These are phyloP conservation scores for Halenospora varia DNA, from an alignment of 495 filamentous ascomycete genomes.

Conservation along the genomic window DNA sequence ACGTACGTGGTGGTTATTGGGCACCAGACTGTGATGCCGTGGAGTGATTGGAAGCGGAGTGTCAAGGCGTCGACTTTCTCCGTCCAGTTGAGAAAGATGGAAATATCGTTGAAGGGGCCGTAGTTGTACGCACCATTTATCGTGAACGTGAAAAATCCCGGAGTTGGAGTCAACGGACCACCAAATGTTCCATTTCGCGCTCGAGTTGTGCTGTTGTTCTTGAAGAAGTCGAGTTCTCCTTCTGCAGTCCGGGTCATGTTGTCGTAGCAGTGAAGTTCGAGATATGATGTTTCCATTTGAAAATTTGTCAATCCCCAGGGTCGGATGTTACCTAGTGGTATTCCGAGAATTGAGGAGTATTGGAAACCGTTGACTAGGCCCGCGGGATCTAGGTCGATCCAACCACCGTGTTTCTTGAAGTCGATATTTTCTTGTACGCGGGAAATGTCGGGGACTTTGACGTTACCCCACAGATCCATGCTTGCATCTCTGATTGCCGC, in stretches of 20 bases:
- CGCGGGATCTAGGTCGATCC: not conserved
- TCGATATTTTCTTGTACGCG: not conserved
- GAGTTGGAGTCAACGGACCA: not conserved
- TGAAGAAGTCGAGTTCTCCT: not conserved
- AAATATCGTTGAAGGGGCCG: not conserved
- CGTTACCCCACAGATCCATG: slow-evolving; percentile 8
- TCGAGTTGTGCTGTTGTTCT: not conserved
- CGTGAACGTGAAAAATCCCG: not conserved
- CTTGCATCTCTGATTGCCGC: slow-evolving; percentile 6
- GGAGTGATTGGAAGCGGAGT: not conserved
- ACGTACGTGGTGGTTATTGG: slow-evolving; percentile 3
- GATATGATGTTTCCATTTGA: not conserved
- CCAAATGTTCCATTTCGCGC: not conserved
- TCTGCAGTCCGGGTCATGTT: not conserved
- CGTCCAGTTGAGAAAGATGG: not conserved
- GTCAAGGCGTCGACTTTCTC: not conserved
- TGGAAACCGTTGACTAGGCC: not conserved
- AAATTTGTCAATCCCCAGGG: slow-evolving; percentile 1
- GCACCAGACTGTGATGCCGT: not conserved
- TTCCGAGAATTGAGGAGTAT: slow-evolving; percentile 7
- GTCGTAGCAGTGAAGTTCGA: slow-evolving; percentile 3
- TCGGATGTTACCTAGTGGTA: not conserved
- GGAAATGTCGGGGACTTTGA: slow-evolving; percentile 8
- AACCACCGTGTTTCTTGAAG: not conserved
- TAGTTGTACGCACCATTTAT: not conserved